Conservation (phyloP, 2,329 filamentous ascomycete species). For the Arthroderma sp. region DNA sequence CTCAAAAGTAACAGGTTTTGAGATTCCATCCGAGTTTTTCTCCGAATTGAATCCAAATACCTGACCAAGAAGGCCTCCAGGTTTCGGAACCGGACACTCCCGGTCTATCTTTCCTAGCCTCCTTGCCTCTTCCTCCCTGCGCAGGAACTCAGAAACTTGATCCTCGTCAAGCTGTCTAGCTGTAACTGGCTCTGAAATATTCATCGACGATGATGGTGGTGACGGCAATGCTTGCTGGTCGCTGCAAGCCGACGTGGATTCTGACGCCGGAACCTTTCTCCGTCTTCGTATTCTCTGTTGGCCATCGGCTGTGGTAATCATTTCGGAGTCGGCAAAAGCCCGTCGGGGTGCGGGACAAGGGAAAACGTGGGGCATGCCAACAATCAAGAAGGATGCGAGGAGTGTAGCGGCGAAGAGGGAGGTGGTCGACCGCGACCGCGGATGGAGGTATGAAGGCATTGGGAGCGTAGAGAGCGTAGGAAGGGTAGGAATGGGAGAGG, state of each 20-base stretch:
- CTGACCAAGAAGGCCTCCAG: conserved; percentile 61
- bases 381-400: conserved; percentile 78
- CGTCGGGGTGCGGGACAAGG: conserved; percentile 76
- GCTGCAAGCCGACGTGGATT: neutral
- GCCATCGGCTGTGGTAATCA: conserved; percentile 28
- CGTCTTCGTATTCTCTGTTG: conserved; percentile 25
- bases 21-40: conserved; percentile 2
- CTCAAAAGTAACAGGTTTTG: too few species aligned
- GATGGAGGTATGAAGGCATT: conserved; percentile 81
- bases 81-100: conserved; percentile 89
- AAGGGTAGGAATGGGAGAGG: neutral
- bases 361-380: conserved; percentile 75
- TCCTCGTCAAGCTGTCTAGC: conserved; percentile 13
- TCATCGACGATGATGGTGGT: neutral
- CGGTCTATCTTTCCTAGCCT: conserved; percentile 38
- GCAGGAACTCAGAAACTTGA: conserved; percentile 32
- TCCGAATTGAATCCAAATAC: conserved; percentile 53
- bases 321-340: conserved; percentile 57
- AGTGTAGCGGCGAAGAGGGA: conserved; percentile 93
- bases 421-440: conserved; percentile 81
- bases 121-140: conserved; percentile 29
- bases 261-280: conserved; percentile 17
- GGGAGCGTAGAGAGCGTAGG: conserved; percentile 11
- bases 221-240: neutral
- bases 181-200: neutral